phyloP scores from a whole-genome alignment of 331 rosid species.

The Telfairia occidentalis region DNA sequence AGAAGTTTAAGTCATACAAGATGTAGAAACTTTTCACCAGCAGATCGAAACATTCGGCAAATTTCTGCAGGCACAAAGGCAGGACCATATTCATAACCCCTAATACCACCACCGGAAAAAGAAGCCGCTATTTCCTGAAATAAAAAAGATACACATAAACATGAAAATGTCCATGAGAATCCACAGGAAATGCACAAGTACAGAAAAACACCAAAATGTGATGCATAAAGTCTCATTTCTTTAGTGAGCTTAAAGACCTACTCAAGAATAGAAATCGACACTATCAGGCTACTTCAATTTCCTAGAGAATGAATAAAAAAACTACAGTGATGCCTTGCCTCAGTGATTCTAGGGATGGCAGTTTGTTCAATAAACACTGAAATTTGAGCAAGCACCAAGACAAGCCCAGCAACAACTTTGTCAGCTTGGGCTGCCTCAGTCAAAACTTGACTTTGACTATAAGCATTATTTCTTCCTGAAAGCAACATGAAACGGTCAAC shows the following conservation, averaged over 20 bases:
- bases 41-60: conserved; percentile 62
- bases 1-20: conserved; percentile 40
- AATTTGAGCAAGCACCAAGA: conserved; percentile 77
- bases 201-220: not conserved
- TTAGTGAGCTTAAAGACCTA: not conserved
- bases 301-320: not conserved
- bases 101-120: conserved; percentile 67
- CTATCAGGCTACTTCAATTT: conserved; percentile 1
- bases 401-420: conserved; percentile 65
- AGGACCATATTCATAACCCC: conserved; percentile 68
- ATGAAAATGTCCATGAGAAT: conserved; percentile 8
- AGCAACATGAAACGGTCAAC: conserved; percentile 53
- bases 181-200: not conserved
- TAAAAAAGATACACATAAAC: conserved; percentile 17
- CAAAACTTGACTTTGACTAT: conserved; percentile 42
- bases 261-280: not conserved
- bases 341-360: conserved; percentile 74
- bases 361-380: conserved; percentile 80
- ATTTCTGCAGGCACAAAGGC: conserved; percentile 81
- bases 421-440: conserved; percentile 53
- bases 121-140: conserved; percentile 79
- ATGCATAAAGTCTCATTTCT: not conserved
- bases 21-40: conserved; percentile 75
- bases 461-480: conserved; percentile 50
- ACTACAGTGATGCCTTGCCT: conserved; percentile 38